Conservation (phyloP, 257 asterid species). For the Marsdenia floribunda region DNA sequence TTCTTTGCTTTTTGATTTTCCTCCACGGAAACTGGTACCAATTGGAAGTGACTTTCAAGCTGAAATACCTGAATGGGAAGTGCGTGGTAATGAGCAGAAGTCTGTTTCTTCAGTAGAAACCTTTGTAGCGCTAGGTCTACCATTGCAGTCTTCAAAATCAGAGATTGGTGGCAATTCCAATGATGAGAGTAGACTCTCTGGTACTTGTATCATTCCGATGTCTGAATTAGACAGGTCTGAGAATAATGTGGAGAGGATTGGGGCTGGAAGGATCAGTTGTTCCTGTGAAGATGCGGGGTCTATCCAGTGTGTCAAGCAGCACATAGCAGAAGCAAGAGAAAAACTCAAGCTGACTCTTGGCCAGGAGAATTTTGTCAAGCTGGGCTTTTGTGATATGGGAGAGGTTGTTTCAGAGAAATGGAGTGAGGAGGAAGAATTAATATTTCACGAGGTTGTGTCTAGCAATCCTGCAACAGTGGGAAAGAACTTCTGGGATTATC, state of each 20-base stretch:
- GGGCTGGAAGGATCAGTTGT: constrained; percentile 30
- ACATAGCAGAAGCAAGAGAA: constrained; percentile 29
- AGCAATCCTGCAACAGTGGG: constrained; percentile 27
- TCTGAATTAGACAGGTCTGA: constrained; percentile 15
- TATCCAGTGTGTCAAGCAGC: constrained; percentile 27
- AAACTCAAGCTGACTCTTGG: constrained; percentile 28
- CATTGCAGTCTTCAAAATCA: constrained; percentile 14
- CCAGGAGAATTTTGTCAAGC: constrained; percentile 22
- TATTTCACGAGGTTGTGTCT: constrained; percentile 31
- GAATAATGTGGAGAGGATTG: constrained; percentile 13
- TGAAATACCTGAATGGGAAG: constrained; percentile 33
- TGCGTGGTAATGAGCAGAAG: not conserved
- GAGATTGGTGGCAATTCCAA: not conserved
- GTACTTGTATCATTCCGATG: constrained; percentile 32
- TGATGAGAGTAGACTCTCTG: constrained; percentile 20
- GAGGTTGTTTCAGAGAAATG: constrained; percentile 33
- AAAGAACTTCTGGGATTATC: constrained; percentile 33
- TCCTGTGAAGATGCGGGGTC: constrained; percentile 35
- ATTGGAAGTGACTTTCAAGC: constrained; percentile 38
- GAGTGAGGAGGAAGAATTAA: constrained; percentile 32
- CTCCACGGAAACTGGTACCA: constrained; percentile 36
- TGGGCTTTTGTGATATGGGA: constrained; percentile 36
- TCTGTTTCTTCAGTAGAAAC: constrained; percentile 6
- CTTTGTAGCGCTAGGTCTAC: constrained; percentile 6
- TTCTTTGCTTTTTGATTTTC: constrained; percentile 27